Evolutionary conservation across 768 basidiomycete genomes (phyloP), one percentile per base, ranked within the genome.

Genomic region (Lactifluus rugatus): DNA sequence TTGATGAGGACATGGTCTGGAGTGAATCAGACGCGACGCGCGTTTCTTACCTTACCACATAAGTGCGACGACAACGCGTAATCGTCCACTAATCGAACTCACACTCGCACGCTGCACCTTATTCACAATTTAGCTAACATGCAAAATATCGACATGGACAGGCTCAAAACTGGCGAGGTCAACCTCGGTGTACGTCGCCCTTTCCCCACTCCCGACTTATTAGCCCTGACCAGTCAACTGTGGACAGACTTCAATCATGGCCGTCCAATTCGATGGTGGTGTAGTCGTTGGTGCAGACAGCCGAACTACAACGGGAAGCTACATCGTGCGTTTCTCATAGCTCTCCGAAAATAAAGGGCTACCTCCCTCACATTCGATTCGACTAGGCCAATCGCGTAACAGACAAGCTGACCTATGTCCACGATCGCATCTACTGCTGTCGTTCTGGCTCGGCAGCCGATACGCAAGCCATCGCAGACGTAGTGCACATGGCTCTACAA

Each of bases 351-450:
- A 19, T 3, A 5, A 7, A 9, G 19, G 7, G 41, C 28, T 6
- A 1, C 3, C 11, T 16, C 13, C 0, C 14, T 13, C 19, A 31
- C 28, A 31, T 9, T 0, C 32, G 1, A 31, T 31, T 31, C 0
- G 32, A 51, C 37, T 17, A 95, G 93, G 92, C 93, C 25, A 98
- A 98, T 72, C 87, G 95, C 72, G 95, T 98, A 19, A 99, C 95
- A 44, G 95, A 99, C 80, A 99, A 99, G 75, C 81, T 97, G 60
- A 96, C 94, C 2, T 82, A 90, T 70, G 80, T 99, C 65, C 93
- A 97, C 71, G 96, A 99, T 74, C 91, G 93, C 65, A 90, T 98
- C 72, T 99, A 98, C 73, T 99, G 96, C 71, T 99, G 96, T 81
- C 88, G 96, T 59, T 96, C 93, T 44, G 96, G 96, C 50, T 96